Base-by-base conservation (phyloP, 306 rosid genomes). In the Malus fusca region DNA sequence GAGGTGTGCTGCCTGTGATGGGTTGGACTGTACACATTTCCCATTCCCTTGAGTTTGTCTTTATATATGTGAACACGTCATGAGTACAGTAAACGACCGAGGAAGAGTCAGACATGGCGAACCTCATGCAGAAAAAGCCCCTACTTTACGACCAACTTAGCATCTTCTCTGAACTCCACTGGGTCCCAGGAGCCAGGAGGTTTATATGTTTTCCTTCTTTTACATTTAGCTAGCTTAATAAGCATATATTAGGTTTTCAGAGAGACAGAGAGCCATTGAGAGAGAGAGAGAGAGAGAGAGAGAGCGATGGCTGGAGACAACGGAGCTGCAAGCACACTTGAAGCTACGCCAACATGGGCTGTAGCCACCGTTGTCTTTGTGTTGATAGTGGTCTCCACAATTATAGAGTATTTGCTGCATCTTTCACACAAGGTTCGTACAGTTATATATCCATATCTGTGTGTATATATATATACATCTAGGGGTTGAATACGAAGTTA, bases 281-380 rank as follows among this genome's bases (percentile, higher is more conserved):
- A 43, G 58, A 51, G 26, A 31, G 63, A 61, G 2, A 25, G 11
- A 44, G 51, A 11, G 17, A 46, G 5, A 46, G 30, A 58, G 23
- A n/a, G 11, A 55, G n/a, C 55, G 25, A 79, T 82, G 86, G 82
- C 66, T 1, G 76, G 30, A 35, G 81, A 81, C 75, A 7, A 26
- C n/a, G 42, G 40, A 58, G 56, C 52, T 59, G 84, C 79, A 51
- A 52, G 37, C 40, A 69, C 87, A 37, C 89, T 88, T 2, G 88
- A 86, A 84, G 22, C 6, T 11, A 88, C 93, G 30, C 83, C 93
- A 12, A 88, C 93, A 74, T 88, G 90, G 90, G 90, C 93, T 26
- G 87, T 88, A 23, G 86, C 93, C 14, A 81, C 80, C 1, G 86
- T 89, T 37, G 85, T 87, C 77, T 82, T 87, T 63, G 2, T 83